phyloP scores from a whole-genome alignment of 352 stramenopile genomes.

The Phytophthora fragariae region DNA sequence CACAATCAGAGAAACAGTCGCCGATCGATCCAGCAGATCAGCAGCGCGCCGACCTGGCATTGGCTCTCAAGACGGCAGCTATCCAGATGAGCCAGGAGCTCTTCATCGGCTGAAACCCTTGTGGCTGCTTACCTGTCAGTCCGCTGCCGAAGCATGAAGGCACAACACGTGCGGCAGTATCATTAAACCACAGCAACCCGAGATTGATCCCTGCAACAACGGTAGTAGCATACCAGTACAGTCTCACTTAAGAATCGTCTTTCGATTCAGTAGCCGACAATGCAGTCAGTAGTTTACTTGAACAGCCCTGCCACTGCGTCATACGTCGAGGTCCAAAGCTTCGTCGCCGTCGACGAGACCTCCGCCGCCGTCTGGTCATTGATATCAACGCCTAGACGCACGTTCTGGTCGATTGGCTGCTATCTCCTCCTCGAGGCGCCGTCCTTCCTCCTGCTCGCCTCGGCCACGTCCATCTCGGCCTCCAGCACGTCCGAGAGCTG shows the following conservation, averaged over 20 bases:
- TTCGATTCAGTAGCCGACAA: too few species aligned
- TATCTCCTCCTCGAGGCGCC: slow-evolving; percentile 20
- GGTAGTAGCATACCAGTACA: too few species aligned
- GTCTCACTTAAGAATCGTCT: too few species aligned
- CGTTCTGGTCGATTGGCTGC: slow-evolving; percentile 29
- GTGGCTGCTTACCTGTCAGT: neutral
- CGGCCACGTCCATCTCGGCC: slow-evolving; percentile 33
- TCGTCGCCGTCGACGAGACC: slow-evolving; percentile 26
- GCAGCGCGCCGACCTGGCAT: slow-evolving; percentile 17
- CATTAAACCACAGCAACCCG: too few species aligned
- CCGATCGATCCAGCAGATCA: slow-evolving; percentile 21
- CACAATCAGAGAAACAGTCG: slow-evolving; percentile 12
- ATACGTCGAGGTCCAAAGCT: slow-evolving; percentile 38
- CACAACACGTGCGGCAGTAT: too few species aligned
- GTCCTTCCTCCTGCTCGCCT: slow-evolving; percentile 15
- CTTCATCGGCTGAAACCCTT: slow-evolving; percentile 21
- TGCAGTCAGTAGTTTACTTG: slow-evolving; percentile 35
- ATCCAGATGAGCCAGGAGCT: slow-evolving; percentile 38
- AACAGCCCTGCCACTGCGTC: slow-evolving; percentile 46
- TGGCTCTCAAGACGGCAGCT: slow-evolving; percentile 26
- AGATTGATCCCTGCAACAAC: too few species aligned
- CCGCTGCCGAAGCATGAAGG: too few species aligned
- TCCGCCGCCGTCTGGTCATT: slow-evolving; percentile 36
- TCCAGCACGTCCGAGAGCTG: slow-evolving; percentile 50
- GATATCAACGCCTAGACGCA: slow-evolving; percentile 40